A percentile compares a stretch with the other conserved stretches of the same genome.
These are phyloP conservation scores for Rhodomyrtus tomentosa DNA, from an alignment of 345 rosid species.

Conservation along the genomic window DNA sequence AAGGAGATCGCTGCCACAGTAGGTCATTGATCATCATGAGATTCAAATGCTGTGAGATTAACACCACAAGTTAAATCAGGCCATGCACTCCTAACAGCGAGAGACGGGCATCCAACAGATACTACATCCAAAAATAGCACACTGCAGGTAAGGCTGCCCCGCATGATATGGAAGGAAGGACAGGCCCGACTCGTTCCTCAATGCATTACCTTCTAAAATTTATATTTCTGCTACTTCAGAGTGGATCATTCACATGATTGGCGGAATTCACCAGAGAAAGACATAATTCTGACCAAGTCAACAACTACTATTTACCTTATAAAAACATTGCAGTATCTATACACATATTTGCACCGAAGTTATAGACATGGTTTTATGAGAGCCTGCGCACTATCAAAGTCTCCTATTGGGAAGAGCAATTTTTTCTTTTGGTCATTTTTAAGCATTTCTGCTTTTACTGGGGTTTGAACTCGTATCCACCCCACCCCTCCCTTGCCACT, in stretches of 20 bases:
- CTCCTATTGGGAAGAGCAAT: neutral
- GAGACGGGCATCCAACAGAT: neutral
- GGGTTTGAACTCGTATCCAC: neutral
- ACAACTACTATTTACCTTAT: neutral
- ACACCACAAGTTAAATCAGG: neutral
- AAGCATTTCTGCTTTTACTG: neutral
- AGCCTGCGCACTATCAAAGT: neutral
- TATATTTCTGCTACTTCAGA: neutral
- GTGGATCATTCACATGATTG: neutral
- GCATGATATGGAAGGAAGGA: neutral
- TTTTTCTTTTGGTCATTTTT: neutral
- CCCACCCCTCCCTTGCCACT: neutral
- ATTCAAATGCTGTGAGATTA: neutral
- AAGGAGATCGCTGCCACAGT: neutral
- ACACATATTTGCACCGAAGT: neutral
- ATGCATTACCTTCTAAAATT: neutral
- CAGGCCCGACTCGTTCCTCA: neutral
- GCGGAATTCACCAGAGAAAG: neutral
- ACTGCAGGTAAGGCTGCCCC: neutral
- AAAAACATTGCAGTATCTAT: neutral
- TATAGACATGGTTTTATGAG: neutral
- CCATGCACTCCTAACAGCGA: neutral
- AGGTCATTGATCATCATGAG: neutral
- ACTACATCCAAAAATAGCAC: neutral
- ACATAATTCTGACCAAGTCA: neutral